Evolutionary conservation across 139 green algal genomes (phyloP).

Genomic region (Desmodesmus armatus): DNA sequence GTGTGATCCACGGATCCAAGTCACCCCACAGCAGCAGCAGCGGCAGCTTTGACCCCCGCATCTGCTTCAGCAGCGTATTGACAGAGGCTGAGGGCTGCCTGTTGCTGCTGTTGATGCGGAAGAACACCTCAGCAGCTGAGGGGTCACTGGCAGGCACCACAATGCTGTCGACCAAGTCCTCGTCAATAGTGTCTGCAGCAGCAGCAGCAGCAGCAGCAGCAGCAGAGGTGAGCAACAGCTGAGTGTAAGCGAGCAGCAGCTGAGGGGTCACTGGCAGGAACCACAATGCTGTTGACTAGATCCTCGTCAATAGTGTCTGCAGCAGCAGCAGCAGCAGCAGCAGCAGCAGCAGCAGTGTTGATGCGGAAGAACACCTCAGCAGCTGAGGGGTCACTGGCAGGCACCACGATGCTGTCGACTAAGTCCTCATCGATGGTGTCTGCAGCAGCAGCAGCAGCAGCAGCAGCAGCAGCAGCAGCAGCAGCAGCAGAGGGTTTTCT

Average conservation of each 20-base stretch:
- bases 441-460: background rate
- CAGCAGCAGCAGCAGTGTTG: conserved; percentile 52
- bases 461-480: background rate
- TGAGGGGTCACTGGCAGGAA: conserved; percentile 68
- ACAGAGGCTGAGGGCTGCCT: background rate
- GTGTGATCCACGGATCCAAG: conserved; percentile 84
- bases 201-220: background rate
- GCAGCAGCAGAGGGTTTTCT: background rate
- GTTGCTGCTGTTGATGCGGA: conserved; percentile 70
- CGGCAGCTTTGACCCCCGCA: conserved; percentile 57
- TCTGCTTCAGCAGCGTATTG: conserved; percentile 3
- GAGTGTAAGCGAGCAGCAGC: conserved; percentile 52
- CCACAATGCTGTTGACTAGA: conserved; percentile 45
- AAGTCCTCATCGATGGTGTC: conserved; percentile 55
- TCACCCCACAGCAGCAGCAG: conserved; percentile 83
- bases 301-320: conserved; percentile 47
- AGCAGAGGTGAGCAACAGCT: background rate
- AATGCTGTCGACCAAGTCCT: conserved; percentile 53
- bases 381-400: conserved; percentile 74
- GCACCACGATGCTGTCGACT: conserved; percentile 22
- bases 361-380: conserved; percentile 85
- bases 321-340: conserved; percentile 1
- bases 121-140: conserved; percentile 82
- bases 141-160: conserved; percentile 67
- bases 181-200: conserved; percentile 37